Percentiles rank a stretch among this genome's conserved stretches.
These are phyloP conservation scores for Diplodia corticola DNA, from an alignment of 2,329 filamentous ascomycete species.

Conservation along the genomic window DNA sequence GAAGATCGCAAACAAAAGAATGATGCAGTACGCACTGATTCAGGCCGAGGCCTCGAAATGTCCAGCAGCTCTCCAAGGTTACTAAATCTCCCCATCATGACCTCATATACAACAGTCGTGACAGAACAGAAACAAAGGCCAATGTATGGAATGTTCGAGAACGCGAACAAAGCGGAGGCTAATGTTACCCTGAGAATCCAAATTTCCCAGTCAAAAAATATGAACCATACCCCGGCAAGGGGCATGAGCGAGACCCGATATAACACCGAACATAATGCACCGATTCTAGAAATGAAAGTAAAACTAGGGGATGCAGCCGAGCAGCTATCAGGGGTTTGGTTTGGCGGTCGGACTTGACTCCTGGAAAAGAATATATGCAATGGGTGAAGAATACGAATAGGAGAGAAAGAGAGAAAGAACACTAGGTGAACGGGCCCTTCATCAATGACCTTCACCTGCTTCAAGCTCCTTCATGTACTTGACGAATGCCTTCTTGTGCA, in stretches of 20 bases:
- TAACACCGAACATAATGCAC: background rate
- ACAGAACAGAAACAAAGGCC: background rate
- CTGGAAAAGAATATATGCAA: background rate
- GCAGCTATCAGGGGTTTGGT: background rate
- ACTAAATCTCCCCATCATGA: background rate
- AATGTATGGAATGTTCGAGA: background rate
- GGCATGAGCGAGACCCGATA: background rate
- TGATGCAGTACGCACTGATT: background rate
- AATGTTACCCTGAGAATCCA: background rate
- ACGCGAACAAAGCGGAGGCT: background rate
- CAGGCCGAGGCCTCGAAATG: background rate
- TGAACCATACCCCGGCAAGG: background rate
- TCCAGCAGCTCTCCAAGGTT: background rate
- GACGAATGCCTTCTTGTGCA: constrained; percentile 96
- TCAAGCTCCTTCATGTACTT: constrained; percentile 88
- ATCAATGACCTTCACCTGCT: constrained; percentile 39
- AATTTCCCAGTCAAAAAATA: background rate
- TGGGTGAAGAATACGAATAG: background rate
- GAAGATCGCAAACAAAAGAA: background rate
- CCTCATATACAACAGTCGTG: background rate
- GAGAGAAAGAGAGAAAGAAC: background rate
- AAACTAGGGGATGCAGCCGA: background rate
- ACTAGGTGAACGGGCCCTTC: background rate
- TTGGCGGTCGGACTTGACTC: background rate
- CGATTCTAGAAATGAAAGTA: background rate